Percentiles rank a stretch among this genome's conserved stretches.
These are phyloP conservation scores for Dendrobium chrysotoxum DNA, from an alignment of 106 monocot species.

Conservation along the genomic window DNA sequence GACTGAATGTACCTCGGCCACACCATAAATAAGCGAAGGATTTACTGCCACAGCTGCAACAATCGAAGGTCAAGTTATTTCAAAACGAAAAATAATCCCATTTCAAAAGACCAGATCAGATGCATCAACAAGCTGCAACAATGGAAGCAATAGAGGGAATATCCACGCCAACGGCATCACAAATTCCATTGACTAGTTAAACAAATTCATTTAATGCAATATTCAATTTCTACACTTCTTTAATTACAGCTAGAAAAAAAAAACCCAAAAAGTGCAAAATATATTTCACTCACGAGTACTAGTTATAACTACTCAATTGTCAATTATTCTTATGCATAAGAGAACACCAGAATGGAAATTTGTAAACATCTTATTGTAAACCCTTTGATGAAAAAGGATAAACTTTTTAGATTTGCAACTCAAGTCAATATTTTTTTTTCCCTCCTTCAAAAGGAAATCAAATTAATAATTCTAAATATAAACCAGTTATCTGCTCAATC, in stretches of 20 bases:
- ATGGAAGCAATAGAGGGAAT: conserved; percentile 1
- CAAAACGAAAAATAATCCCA: background rate
- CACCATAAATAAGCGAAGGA: conserved; percentile 59
- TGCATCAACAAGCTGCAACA: background rate
- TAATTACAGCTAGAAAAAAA: background rate
- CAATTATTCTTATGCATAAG: background rate
- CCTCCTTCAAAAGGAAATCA: background rate
- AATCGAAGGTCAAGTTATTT: conserved; percentile 12
- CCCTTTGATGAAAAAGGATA: background rate
- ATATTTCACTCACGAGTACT: background rate
- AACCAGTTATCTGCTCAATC: background rate
- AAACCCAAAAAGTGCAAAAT: background rate
- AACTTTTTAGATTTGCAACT: background rate
- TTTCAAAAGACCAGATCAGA: background rate
- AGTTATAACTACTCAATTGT: no score
- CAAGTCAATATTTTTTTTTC: background rate
- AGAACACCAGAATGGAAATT: background rate
- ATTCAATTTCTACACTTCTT: background rate
- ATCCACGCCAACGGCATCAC: background rate
- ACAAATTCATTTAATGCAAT: background rate
- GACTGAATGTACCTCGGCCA: conserved; percentile 52
- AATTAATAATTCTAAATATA: background rate
- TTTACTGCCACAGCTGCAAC: conserved; percentile 94
- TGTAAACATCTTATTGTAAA: background rate
- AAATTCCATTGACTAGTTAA: background rate